A percentile compares a stretch with the other conserved stretches of the same genome.
Evolutionary conservation across 75 land plant species (phyloP).

Genomic region (Selaginella moellendorffii): DNA sequence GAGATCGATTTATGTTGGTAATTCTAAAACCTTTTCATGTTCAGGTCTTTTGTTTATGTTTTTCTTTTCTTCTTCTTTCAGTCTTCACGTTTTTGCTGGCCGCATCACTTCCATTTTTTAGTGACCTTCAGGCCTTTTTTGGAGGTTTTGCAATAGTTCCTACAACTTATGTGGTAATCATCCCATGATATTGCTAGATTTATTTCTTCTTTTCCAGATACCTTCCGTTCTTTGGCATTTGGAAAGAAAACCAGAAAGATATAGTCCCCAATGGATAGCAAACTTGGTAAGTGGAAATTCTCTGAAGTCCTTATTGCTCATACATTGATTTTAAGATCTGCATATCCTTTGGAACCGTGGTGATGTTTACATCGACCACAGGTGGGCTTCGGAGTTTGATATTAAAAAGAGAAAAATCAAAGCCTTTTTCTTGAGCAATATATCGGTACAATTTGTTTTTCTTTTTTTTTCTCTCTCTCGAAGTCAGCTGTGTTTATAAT

Average conservation of each 20-base stretch:
- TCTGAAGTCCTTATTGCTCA: no score
- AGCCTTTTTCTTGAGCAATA: no score
- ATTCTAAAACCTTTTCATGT: not conserved
- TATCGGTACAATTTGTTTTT: no score
- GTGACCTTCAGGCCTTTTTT: slow-evolving; percentile 1
- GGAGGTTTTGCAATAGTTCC: slow-evolving; percentile 10
- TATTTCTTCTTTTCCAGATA: not conserved
- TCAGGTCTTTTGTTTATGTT: not conserved
- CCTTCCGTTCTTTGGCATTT: not conserved
- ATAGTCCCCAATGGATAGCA: no score
- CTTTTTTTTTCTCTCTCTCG: no score
- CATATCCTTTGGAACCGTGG: no score
- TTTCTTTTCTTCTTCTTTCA: not conserved
- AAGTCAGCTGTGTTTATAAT: no score
- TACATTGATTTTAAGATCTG: no score
- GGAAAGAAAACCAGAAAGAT: not conserved
- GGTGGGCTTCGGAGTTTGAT: no score
- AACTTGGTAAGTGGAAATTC: no score
- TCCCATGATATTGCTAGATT: not conserved
- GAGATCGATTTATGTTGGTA: slow-evolving; percentile 5
- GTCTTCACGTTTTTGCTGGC: not conserved
- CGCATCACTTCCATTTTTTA: slow-evolving; percentile 1
- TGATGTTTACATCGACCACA: no score
- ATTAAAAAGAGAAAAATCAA: no score
- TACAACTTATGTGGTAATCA: not conserved